These are phyloP conservation scores for Lachancea meyersii DNA, from an alignment of 805 yeast species.

Conservation along the genomic window DNA sequence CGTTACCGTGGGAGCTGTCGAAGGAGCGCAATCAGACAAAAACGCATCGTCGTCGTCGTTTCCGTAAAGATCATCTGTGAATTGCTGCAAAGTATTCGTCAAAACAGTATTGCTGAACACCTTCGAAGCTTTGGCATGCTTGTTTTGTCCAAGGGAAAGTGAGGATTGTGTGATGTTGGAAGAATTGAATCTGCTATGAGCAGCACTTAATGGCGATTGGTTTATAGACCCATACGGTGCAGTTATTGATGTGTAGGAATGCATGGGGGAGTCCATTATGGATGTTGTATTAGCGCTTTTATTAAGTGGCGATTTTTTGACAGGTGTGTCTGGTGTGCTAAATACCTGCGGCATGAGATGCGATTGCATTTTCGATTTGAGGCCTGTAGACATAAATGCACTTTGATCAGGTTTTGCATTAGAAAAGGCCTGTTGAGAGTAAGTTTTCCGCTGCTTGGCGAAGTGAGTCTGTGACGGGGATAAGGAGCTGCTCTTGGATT, in stretches of 20 bases:
- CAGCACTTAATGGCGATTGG: conserved; percentile 8
- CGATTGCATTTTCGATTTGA: conserved; percentile 25
- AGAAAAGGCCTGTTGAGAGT: conserved; percentile 5
- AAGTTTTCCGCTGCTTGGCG: conserved; percentile 8
- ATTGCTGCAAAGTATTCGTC: conserved; percentile 30
- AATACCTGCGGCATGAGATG: conserved; percentile 21
- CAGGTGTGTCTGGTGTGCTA: conserved; percentile 29
- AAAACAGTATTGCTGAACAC: conserved; percentile 28
- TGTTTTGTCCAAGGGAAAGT: conserved; percentile 16
- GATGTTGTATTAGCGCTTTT: conserved; percentile 11
- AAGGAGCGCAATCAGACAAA: conserved; percentile 7
- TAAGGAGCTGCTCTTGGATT: neutral
- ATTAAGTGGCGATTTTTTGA: conserved; percentile 28
- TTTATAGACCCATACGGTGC: conserved; percentile 6
- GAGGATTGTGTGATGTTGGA: conserved; percentile 8
- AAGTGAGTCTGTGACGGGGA: neutral
- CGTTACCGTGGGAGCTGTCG: conserved; percentile 8
- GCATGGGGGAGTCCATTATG: conserved; percentile 11
- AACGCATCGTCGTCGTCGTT: conserved; percentile 14
- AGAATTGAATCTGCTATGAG: conserved; percentile 3
- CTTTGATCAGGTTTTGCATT: conserved; percentile 26
- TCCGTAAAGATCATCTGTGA: conserved; percentile 34
- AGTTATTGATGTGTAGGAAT: conserved; percentile 7
- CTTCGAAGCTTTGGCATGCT: conserved; percentile 26
- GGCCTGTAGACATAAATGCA: conserved; percentile 25